Evolutionary conservation across 129 eudicot species (phyloP).

Genomic region (Sambucus nigra): DNA sequence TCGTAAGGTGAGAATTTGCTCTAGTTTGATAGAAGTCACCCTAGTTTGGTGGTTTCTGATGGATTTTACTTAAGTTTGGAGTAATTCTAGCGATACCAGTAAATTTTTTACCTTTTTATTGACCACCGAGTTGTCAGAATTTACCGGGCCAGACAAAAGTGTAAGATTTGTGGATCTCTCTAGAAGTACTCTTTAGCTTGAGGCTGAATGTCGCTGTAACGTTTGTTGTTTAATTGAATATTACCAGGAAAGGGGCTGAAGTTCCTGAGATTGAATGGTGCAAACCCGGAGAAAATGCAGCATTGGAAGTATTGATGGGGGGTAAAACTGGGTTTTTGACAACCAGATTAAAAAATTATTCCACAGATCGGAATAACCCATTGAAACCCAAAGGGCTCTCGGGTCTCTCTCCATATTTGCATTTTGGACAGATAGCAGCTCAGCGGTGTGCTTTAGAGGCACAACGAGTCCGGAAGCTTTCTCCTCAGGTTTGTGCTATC

Average conservation of each 20-base stretch:
- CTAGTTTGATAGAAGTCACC: not conserved
- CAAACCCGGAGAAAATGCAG: conserved; percentile 89
- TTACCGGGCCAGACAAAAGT: too few species aligned
- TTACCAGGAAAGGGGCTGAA: conserved; percentile 76
- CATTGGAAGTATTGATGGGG: conserved; percentile 69
- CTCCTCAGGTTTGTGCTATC: conserved; percentile 47
- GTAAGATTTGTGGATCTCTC: too few species aligned
- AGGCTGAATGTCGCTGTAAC: conserved; percentile 1
- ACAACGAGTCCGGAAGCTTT: conserved; percentile 43
- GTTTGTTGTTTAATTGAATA: conserved; percentile 1
- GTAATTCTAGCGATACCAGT: too few species aligned
- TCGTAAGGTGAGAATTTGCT: conserved; percentile 42
- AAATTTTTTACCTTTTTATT: too few species aligned
- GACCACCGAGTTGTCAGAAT: too few species aligned
- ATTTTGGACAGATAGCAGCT: conserved; percentile 92
- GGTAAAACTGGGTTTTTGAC: conserved; percentile 66
- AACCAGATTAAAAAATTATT: conserved; percentile 57
- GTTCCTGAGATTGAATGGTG: conserved; percentile 97
- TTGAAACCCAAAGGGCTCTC: conserved; percentile 71
- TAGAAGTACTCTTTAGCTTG: too few species aligned
- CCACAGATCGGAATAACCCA: conserved; percentile 73
- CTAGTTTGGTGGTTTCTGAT: not conserved
- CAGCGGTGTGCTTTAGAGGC: conserved; percentile 96
- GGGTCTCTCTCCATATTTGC: conserved; percentile 91
- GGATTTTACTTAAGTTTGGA: conserved; percentile 1